Base-by-base conservation (phyloP, 495 filamentous ascomycete species). In the Penicillium ucsense region DNA sequence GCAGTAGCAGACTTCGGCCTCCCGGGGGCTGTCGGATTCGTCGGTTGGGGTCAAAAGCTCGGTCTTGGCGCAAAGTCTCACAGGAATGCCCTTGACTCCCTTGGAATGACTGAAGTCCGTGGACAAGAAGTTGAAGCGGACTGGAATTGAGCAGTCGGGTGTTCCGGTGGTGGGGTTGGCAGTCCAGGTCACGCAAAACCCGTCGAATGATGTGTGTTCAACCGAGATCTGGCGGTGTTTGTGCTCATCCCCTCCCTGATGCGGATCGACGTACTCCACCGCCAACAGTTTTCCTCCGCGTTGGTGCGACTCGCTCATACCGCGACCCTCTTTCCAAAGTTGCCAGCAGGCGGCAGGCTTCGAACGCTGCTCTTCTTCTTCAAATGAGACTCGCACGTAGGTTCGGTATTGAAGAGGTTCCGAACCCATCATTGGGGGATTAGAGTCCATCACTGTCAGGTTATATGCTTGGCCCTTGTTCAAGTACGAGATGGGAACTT, bases 51-150 rank as follows among this genome's bases (percentile, higher is more conserved):
- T 53, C 1, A 62, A 55, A 0, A 86, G 56, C 45, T 88, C 81
- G 0, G 91, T 95, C 66, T 95, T 95, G 9, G 88, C 80, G 61
- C 91, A 95, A 2, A 96, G 72, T 40, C 90, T 72, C 27, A 96
- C 90, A 0, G 90, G 86, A 46, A 94, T 92, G 12, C 90, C 90
- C 64, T 95, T 96, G 28, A 96, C 89, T 37, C 90, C 91, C 56
- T 96, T 95, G 8, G 90, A 95, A 56, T 94, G 90, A 63, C 88
- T 95, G 62, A 95, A 96, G 60, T 96, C 90, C 27, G 91, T 96
- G 0, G 90, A 96, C 0, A 96, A 75, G 57, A 96, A 96, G 65
- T 96, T 96, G 75, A 95, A 96, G 42, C 89, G 85, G 7, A 95
- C 85, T 20, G 86, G 80, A 42, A 96, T 78, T 31, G 76, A 82